Conservation (phyloP, 352 stramenopile species). For the Albugo laibachii region DNA sequence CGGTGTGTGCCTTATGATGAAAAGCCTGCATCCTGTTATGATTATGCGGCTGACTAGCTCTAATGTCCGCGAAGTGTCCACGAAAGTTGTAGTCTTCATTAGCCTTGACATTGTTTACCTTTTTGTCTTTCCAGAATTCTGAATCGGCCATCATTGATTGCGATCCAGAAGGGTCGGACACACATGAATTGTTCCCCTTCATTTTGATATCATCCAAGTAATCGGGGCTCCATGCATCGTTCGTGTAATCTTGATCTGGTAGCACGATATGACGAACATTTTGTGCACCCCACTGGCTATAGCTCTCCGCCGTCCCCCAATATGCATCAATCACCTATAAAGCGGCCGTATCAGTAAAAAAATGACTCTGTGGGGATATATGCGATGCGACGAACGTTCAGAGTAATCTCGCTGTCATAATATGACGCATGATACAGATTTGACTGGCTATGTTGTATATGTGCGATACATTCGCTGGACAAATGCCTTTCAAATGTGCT, state of each 20-base stretch:
- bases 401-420: conserved; percentile 30
- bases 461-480: conserved; percentile 31
- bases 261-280: conserved; percentile 25
- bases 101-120: too few relatives aligned
- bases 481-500: conserved; percentile 56
- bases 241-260: not conserved
- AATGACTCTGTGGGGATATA: not conserved
- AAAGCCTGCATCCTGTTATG: too few relatives aligned
- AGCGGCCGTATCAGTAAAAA: not conserved
- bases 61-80: too few relatives aligned
- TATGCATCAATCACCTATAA: conserved; percentile 24
- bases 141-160: too few relatives aligned
- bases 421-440: conserved; percentile 15
- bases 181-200: not conserved
- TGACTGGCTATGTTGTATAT: conserved; percentile 30
- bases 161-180: too few relatives aligned
- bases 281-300: conserved; percentile 30
- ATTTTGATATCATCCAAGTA: not conserved
- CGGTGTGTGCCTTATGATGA: too few relatives aligned
- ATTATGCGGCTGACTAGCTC: too few relatives aligned
- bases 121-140: too few relatives aligned
- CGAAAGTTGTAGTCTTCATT: too few relatives aligned
- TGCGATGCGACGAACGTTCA: not conserved
- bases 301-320: conserved; percentile 39
- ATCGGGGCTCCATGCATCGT: not conserved